Evolutionary conservation across 495 filamentous ascomycete species (phyloP), one percentile per base, ranked within the genome.

Genomic region (Tuber indicum): DNA sequence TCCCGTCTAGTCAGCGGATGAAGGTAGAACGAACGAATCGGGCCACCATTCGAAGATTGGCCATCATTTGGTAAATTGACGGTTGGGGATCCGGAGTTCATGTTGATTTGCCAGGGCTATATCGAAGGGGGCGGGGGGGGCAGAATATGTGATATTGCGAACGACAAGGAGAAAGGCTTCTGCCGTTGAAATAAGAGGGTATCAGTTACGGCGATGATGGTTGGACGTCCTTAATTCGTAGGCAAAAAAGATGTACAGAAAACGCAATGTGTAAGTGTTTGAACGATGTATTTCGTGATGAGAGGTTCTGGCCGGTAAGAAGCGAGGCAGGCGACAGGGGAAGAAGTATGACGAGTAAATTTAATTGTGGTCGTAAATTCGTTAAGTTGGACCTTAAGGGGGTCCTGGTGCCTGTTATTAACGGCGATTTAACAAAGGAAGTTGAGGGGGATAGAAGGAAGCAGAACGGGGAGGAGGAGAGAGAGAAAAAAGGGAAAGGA

Each of bases 21-120:
- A 39, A 73, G 66, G 16, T 21, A 74, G 74, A 52, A 83, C 81
- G 49, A 71, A 83, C 81, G 81, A 78, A 83, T 83, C 77, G 77
- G 52, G 72, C 77, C 81, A 21, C 81, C 81, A 41, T 82, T 82
- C 44, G 75, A 70, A 21, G 75, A 70, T 62, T 72, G 80, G 36
- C 73, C 76, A 74, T 82, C 72, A 72, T 26, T 79, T 71, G 79
- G 73, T 73, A 81, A 36, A 62, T 78, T 82, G 74, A 81, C 72
- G n/a, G 58, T 74, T 72, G 73, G 80, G 26, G 79, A 79, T 49
- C 75, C 79, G 23, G 80, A 73, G 62, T 69, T 79, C 79, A 81
- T 81, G 71, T 74, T 42, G 73, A 72, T 52, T 8, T 77, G 36
- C 46, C 74, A 41, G 23, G 21, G 21, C 46, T 71, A 71, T 70